Percentiles rank a stretch among this genome's conserved stretches.
These are phyloP conservation scores for Mortierella alpina DNA, from an alignment of 192 early-diverging fungal species.

Conservation along the genomic window DNA sequence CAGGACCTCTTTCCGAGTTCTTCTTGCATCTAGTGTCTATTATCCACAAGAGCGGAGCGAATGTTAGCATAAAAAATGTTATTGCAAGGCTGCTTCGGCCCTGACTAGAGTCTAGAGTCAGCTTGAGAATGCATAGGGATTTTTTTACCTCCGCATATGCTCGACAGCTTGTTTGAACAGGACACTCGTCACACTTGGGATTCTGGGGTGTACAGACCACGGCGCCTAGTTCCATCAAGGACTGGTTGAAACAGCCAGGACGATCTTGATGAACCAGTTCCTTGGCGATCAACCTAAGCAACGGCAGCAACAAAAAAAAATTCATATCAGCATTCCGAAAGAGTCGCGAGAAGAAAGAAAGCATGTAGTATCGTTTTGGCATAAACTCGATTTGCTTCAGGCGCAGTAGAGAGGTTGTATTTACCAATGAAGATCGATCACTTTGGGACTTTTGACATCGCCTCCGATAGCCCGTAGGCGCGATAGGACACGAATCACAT, in stretches of 20 bases:
- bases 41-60: neutral
- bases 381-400: neutral
- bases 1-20: conserved; percentile 1
- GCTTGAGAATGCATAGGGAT: neutral
- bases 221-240: conserved; percentile 84
- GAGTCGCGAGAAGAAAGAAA: neutral
- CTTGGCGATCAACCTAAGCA: conserved; percentile 66
- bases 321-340: neutral
- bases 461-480: conserved; percentile 70
- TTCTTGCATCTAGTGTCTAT: conserved; percentile 14
- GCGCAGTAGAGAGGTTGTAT: neutral
- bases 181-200: conserved; percentile 72
- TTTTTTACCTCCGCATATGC: conserved; percentile 69
- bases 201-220: conserved; percentile 76
- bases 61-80: neutral
- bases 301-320: neutral
- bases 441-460: conserved; percentile 70
- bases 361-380: neutral
- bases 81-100: no score
- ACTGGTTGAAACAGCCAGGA: conserved; percentile 84
- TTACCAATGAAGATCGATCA: conserved; percentile 72
- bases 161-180: conserved; percentile 64
- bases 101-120: no score
- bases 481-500: conserved; percentile 78
- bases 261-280: conserved; percentile 61